Conservation (phyloP, 805 yeast species). For the Danielia reshetovae region DNA sequence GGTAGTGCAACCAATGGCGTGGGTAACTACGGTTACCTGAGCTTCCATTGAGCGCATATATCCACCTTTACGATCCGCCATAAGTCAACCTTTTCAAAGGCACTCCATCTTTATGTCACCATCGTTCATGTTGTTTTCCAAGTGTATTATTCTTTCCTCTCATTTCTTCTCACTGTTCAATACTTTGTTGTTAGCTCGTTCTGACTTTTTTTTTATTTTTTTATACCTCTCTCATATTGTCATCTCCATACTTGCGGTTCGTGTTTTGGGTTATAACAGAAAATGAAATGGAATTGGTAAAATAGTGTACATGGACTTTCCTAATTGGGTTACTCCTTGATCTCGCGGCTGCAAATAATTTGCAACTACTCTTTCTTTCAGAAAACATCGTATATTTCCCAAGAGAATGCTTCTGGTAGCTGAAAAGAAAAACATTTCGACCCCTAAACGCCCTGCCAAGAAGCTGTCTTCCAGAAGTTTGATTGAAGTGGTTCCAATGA, state of each 20-base stretch:
- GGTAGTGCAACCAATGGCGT: conserved; percentile 18
- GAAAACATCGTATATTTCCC: too few species aligned
- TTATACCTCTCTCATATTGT: background rate
- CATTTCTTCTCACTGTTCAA: background rate
- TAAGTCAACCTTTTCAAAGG: background rate
- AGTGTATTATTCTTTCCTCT: conserved; percentile 2
- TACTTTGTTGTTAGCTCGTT: conserved; percentile 1
- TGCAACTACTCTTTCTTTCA: too few species aligned
- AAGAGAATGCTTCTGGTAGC: too few species aligned
- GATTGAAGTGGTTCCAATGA: too few species aligned
- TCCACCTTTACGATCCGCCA: background rate
- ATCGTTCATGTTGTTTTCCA: conserved; percentile 1
- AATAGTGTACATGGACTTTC: too few species aligned
- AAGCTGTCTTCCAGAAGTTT: too few species aligned
- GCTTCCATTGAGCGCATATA: conserved; percentile 20
- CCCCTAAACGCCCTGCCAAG: too few species aligned
- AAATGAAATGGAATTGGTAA: too few species aligned
- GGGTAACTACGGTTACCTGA: conserved; percentile 36
- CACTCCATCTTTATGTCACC: background rate
- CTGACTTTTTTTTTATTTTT: conserved; percentile 1
- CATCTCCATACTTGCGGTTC: background rate
- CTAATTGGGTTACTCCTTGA: too few species aligned
- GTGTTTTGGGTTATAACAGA: background rate
- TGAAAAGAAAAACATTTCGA: too few species aligned
- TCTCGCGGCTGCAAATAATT: too few species aligned